These are phyloP conservation scores for Coniosporium apollinis DNA, from an alignment of 495 filamentous ascomycete species.

Conservation along the genomic window DNA sequence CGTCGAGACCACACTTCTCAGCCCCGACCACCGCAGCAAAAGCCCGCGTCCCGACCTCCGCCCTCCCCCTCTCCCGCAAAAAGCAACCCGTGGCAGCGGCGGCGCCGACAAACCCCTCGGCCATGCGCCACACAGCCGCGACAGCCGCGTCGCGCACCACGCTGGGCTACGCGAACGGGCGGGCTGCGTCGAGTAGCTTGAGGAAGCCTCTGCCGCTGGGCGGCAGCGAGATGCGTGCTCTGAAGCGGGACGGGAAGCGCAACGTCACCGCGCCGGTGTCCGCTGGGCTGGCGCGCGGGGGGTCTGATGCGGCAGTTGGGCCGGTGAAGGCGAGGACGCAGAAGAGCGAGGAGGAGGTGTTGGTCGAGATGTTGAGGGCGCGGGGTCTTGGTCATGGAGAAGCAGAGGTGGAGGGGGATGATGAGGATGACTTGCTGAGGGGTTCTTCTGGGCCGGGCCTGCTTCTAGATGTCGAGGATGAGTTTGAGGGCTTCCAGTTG, in stretches of 20 bases:
- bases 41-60: slow-evolving; percentile 16
- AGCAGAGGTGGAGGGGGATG: not conserved
- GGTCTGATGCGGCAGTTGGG: not conserved
- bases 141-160: slow-evolving; percentile 54
- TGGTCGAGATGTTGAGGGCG: not conserved
- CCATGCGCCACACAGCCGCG: slow-evolving; percentile 43
- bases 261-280: not conserved
- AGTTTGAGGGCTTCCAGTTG: too few species aligned
- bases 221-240: too few species aligned
- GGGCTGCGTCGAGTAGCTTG: slow-evolving; percentile 38
- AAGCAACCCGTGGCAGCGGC: slow-evolving; percentile 23
- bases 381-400: not conserved
- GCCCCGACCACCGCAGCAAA: slow-evolving; percentile 28
- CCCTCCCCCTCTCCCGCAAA: slow-evolving; percentile 22
- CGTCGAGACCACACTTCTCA: slow-evolving; percentile 18
- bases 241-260: not conserved
- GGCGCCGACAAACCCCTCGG: slow-evolving; percentile 30
- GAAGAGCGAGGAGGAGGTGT: not conserved
- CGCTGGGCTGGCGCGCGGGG: not conserved
- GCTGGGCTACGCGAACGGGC: slow-evolving; percentile 64
- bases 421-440: not conserved
- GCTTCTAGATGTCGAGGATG: not conserved
- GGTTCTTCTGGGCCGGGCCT: not conserved
- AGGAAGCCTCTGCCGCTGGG: too few species aligned
- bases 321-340: not conserved